Evolutionary conservation across 2,329 filamentous ascomycete genomes (phyloP).

Genomic region (Fusarium pseudograminearum): DNA sequence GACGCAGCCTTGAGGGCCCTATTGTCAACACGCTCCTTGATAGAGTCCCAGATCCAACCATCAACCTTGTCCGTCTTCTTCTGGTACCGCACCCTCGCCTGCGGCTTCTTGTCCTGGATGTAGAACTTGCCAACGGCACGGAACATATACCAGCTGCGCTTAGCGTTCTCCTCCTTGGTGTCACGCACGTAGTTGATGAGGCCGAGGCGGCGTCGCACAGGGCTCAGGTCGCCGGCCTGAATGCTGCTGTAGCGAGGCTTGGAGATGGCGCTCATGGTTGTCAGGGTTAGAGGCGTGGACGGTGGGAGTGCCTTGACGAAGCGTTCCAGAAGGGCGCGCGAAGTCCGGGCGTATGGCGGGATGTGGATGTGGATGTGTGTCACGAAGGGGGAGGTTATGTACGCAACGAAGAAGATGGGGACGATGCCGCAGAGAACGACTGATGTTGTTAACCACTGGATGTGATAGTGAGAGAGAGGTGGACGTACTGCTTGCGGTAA

Average conservation of each 20-base stretch:
- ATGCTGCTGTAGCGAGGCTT: constrained; percentile 64
- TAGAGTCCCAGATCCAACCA: constrained; percentile 57
- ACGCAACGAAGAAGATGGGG: constrained; percentile 73
- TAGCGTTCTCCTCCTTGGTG: constrained; percentile 50
- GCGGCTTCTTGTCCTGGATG: constrained; percentile 50
- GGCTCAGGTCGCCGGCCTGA: constrained; percentile 54
- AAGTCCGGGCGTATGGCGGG: constrained; percentile 73
- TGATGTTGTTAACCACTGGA: constrained; percentile 48
- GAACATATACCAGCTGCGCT: constrained; percentile 57
- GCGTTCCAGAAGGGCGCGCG: constrained; percentile 65
- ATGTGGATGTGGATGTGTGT: constrained; percentile 77
- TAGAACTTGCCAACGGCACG: constrained; percentile 56
- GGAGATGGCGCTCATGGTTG: constrained; percentile 67
- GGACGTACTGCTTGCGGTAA: constrained; percentile 56
- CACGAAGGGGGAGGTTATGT: constrained; percentile 77
- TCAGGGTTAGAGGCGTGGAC: constrained; percentile 61
- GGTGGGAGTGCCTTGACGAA: constrained; percentile 63
- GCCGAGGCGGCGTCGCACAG: constrained; percentile 51
- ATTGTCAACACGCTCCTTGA: constrained; percentile 52
- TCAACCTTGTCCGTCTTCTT: constrained; percentile 51
- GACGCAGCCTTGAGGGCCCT: constrained; percentile 27
- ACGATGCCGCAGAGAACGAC: constrained; percentile 71
- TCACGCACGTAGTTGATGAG: constrained; percentile 58
- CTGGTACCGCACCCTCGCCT: constrained; percentile 42
- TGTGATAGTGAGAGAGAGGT: background rate